Evolutionary conservation across 352 stramenopile genomes (phyloP).

Genomic region (Blastocystis sp.): DNA sequence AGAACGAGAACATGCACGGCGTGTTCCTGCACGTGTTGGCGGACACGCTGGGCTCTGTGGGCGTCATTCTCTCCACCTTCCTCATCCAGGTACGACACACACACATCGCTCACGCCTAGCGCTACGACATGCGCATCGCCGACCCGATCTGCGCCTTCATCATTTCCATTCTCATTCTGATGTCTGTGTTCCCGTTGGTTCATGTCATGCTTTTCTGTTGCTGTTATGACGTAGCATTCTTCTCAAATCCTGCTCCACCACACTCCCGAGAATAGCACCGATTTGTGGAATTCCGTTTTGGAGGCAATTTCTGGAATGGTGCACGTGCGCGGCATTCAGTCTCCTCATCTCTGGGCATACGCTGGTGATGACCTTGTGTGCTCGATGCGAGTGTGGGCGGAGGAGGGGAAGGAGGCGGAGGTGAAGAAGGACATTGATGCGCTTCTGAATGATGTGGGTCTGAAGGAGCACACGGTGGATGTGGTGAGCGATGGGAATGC

Average conservation of each 20-base stretch:
- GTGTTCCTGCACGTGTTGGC: slow-evolving; percentile 85
- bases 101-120: not conserved
- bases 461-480: not conserved
- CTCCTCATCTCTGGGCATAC: not conserved
- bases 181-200: slow-evolving; percentile 61
- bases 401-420: slow-evolving; percentile 18
- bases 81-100: slow-evolving; percentile 78
- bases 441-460: not conserved
- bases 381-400: slow-evolving; percentile 3
- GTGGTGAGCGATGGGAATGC: not conserved
- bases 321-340: not conserved
- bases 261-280: not conserved
- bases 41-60: slow-evolving; percentile 84
- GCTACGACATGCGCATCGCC: slow-evolving; percentile 79
- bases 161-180: slow-evolving; percentile 81
- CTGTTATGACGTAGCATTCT: not conserved
- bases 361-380: not conserved
- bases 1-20: slow-evolving; percentile 86
- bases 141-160: slow-evolving; percentile 80
- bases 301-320: slow-evolving; percentile 2
- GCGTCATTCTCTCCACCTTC: slow-evolving; percentile 83
- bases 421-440: not conserved
- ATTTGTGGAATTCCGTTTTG: not conserved
- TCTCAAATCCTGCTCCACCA: slow-evolving; percentile 31
- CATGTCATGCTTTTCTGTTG: too few relatives aligned